These are phyloP conservation scores for Wallacemonas collosoma DNA, from an alignment of 208 protist species.

Conservation along the genomic window DNA sequence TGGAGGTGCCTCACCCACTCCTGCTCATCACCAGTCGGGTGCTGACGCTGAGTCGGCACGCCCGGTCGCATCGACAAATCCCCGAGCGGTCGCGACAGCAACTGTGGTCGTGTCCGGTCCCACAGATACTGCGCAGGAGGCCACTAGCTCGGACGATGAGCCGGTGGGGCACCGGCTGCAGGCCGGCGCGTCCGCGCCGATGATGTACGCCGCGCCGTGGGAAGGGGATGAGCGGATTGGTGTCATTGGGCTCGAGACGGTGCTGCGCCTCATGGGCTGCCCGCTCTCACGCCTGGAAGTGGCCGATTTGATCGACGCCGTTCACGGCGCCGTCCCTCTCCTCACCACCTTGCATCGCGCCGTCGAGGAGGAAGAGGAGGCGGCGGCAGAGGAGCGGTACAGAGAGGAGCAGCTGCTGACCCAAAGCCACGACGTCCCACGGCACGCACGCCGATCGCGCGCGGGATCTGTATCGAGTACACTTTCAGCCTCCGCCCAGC, in stretches of 20 bases:
- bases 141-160: neutral
- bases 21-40: too few species aligned
- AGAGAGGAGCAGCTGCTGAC: constrained; percentile 25
- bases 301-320: constrained; percentile 42
- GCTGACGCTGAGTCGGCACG: too few species aligned
- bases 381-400: neutral
- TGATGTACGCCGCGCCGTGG: constrained; percentile 7
- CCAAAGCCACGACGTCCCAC: neutral
- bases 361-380: neutral
- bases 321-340: constrained; percentile 26
- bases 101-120: too few species aligned
- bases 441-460: neutral
- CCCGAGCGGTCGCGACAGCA: too few species aligned
- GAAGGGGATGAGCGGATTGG: constrained; percentile 28
- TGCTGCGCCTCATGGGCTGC: constrained; percentile 46
- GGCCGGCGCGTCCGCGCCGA: neutral
- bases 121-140: too few species aligned
- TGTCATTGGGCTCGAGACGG: constrained; percentile 45
- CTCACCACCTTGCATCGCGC: constrained; percentile 19
- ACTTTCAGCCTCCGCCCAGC: too few species aligned
- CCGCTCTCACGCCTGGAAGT: constrained; percentile 55
- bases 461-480: neutral
- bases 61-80: too few species aligned
- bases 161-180: neutral
- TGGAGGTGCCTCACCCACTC: too few species aligned